Base-by-base conservation (phyloP, 768 basidiomycete genomes). In the Boletus rubescentipes region DNA sequence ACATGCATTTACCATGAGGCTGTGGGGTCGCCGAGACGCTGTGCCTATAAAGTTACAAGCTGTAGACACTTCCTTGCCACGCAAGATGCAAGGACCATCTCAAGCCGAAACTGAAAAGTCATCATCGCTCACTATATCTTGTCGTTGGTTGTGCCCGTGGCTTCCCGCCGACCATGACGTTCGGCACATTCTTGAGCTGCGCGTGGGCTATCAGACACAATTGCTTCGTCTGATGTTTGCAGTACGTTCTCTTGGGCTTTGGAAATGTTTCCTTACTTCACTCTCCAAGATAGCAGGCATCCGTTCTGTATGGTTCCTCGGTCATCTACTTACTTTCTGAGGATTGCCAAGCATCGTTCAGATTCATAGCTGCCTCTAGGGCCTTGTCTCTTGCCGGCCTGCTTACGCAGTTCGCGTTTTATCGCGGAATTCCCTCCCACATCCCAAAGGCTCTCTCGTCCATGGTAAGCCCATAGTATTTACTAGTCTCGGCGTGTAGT, bases 311-410 rank as follows among this genome's bases (percentile, higher is more conserved):
- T 20, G 41, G 34, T 10, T 20, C 18, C 11, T 51, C 41, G 4
- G 41, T 41, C 18, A 20, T 51, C 1, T 14, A 5, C 26, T 35
- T 43, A 14, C 32, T 42, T 20, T 8, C 32, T 18, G 50, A 44
- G 5, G 41, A 44, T 20, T 37, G 35, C 9, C 34, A 21, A 16
- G 42, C 41, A 29, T 37, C 50, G 8, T 37, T 44, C 50, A 31
- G 26, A 2, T 30, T 44, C 26, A 15, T 51, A 10, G 42, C 50
- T 15, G 42, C 42, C 30, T 37, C 50, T 3, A 29, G 42, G 9
- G 50, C 50, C 9, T 20, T 36, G 8, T 51, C 50, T 7, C 50
- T 51, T n/a, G 42, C 50, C 16, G 50, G 41, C 35, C 34, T 51
- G 9, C 34, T 51, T 7, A 43, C 26, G 11, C 50, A 51, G 18